Evolutionary conservation across 768 basidiomycete genomes (phyloP), one percentile per base, ranked within the genome.

Genomic region (Termitomyces heimii): DNA sequence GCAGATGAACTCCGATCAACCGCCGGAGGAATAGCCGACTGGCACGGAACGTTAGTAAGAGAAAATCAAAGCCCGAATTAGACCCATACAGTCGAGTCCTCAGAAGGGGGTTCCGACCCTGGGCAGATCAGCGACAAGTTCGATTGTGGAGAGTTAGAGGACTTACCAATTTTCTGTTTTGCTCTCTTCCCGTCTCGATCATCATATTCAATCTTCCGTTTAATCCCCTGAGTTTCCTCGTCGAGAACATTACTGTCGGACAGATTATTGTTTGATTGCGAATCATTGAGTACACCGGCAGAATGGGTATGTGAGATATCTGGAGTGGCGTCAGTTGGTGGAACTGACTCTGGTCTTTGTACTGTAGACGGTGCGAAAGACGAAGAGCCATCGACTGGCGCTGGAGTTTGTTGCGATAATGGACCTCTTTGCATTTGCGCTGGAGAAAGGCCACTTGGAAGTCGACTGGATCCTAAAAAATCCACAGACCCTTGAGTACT

Each of bases 81-180:
- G 32, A 48, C 72, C 81, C 81, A 69, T 65, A 83, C 83, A 57
- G 73, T 62, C 64, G 65, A 71, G 53, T 62, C 66, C 65, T 82
- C 80, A 60, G 77, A 71, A 45, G 61, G 61, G 18, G 77, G 74
- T 66, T 85, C 83, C 74, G 71, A 67, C 63, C 65, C 60, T 59
- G 53, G 50, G 20, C 32, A 51, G 49, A 61, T 56, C 52, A 56
- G 47, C 47, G 26, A 50, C 43, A 22, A 24, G n/a, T 31, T 39
- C 5, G 20, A 53, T 26, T 28, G 22, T 12, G 49, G 45, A 65
- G 49, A 59, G 53, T 47, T 42, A 46, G 26, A 57, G 51, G 56
- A 66, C 82, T 68, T 60, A 88, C 90, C 88, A 63, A 79, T 89
- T 73, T 84, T 91, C 70, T 85, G 80, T 63, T 87, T 80, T 49